Evolutionary conservation across 805 yeast species (phyloP).

Genomic region (Nakazawaea wyomingensis): DNA sequence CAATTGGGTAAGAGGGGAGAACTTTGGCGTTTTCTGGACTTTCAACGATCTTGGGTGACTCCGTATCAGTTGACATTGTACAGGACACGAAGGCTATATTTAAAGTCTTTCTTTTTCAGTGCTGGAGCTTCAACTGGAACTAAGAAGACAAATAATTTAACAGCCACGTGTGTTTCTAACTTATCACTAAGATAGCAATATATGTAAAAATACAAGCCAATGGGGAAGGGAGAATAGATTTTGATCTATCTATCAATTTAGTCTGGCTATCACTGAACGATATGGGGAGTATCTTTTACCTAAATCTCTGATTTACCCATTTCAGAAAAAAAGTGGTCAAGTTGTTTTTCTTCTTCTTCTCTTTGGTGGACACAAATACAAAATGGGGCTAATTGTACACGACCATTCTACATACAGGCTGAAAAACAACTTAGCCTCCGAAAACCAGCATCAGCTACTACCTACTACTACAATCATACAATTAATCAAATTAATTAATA

Average conservation of each 20-base stretch:
- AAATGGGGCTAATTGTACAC: neutral
- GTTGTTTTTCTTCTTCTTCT: constrained; percentile 1
- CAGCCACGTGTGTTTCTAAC: too few relatives aligned
- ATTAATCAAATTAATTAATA: too few relatives aligned
- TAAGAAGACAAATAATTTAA: too few relatives aligned
- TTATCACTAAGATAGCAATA: too few relatives aligned
- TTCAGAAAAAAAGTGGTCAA: constrained; percentile 8
- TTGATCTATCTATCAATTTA: too few relatives aligned
- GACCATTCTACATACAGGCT: too few relatives aligned
- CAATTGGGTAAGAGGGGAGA: neutral
- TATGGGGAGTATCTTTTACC: neutral
- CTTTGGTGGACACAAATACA: too few relatives aligned
- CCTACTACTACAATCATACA: too few relatives aligned
- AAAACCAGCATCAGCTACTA: too few relatives aligned
- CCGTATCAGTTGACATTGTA: constrained; percentile 2
- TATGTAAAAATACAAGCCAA: too few relatives aligned
- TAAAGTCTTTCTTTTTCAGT: neutral
- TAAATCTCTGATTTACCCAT: neutral
- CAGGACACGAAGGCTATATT: neutral
- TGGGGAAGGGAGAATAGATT: too few relatives aligned
- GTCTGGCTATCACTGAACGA: neutral
- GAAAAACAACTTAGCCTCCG: too few relatives aligned
- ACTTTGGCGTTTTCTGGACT: neutral
- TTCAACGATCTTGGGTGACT: neutral
- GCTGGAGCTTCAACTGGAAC: neutral